These are phyloP conservation scores for Synchytrium microbalum DNA, from an alignment of 371 early-diverging fungal genomes.

Conservation along the genomic window DNA sequence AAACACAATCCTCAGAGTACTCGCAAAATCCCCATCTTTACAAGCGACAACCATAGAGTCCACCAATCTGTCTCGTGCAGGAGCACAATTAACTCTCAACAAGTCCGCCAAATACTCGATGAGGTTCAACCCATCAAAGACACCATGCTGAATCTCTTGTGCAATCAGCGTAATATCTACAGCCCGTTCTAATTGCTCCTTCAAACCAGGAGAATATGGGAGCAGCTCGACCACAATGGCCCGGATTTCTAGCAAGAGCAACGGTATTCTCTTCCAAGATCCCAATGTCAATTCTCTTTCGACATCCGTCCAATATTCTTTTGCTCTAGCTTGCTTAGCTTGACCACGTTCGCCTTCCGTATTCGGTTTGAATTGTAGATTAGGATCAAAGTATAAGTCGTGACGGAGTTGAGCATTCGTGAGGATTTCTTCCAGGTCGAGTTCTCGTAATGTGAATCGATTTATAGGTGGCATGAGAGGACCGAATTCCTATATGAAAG, in stretches of 20 bases:
- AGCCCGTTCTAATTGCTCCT: conserved; percentile 31
- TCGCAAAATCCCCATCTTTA: conserved; percentile 35
- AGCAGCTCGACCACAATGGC: conserved; percentile 52
- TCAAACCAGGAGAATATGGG: conserved; percentile 41
- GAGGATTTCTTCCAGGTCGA: conserved; percentile 56
- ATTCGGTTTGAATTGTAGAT: conserved; percentile 67
- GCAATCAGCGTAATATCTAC: conserved; percentile 47
- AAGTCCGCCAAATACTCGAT: conserved; percentile 30
- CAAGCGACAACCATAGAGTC: conserved; percentile 32
- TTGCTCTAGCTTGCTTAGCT: conserved; percentile 33
- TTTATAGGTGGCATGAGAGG: conserved; percentile 47
- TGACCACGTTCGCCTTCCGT: conserved; percentile 39
- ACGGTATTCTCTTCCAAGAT: conserved; percentile 28
- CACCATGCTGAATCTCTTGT: conserved; percentile 44
- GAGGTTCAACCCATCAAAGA: conserved; percentile 24
- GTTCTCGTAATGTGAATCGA: conserved; percentile 51
- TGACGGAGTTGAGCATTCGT: conserved; percentile 65
- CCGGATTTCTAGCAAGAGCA: conserved; percentile 51
- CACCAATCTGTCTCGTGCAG: conserved; percentile 35
- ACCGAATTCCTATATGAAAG: not conserved
- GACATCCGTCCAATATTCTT: conserved; percentile 54
- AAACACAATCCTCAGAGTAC: conserved; percentile 51
- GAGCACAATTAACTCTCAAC: conserved; percentile 43
- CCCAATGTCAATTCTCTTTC: conserved; percentile 13
- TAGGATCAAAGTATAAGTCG: conserved; percentile 65